Conservation (phyloP, 495 filamentous ascomycete species). For the Penicillium parvum region DNA sequence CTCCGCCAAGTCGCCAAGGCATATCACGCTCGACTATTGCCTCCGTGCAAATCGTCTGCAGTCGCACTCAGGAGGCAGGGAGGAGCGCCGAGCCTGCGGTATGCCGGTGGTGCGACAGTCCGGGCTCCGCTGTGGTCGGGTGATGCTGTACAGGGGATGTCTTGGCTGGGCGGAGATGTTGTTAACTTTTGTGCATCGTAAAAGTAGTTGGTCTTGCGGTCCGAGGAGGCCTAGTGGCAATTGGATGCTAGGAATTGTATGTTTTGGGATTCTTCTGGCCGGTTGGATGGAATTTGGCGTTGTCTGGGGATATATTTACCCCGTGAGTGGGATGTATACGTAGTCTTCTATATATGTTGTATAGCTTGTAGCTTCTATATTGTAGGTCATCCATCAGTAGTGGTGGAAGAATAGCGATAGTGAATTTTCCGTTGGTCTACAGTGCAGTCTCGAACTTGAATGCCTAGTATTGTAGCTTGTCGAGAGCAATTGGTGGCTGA, state of each 20-base stretch:
- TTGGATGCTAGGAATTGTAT: too few relatives aligned
- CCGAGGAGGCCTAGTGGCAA: too few relatives aligned
- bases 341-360: not conserved
- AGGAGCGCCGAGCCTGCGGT: not conserved
- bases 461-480: too few relatives aligned
- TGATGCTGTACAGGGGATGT: not conserved
- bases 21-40: constrained; percentile 10
- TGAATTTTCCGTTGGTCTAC: constrained; percentile 18
- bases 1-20: constrained; percentile 22
- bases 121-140: not conserved
- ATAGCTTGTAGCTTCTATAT: too few relatives aligned
- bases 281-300: not conserved
- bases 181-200: too few relatives aligned
- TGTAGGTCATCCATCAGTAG: too few relatives aligned
- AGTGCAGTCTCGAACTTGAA: too few relatives aligned
- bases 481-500: too few relatives aligned
- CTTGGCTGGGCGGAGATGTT: not conserved
- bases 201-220: too few relatives aligned
- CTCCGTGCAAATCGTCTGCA: constrained; percentile 1
- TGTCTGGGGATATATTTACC: constrained; percentile 11
- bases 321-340: constrained; percentile 5
- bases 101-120: too few relatives aligned
- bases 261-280: not conserved
- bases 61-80: not conserved
- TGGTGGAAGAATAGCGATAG: constrained; percentile 8